Conservation (phyloP, 768 basidiomycete genomes). For the Tricholoma matsutake region DNA sequence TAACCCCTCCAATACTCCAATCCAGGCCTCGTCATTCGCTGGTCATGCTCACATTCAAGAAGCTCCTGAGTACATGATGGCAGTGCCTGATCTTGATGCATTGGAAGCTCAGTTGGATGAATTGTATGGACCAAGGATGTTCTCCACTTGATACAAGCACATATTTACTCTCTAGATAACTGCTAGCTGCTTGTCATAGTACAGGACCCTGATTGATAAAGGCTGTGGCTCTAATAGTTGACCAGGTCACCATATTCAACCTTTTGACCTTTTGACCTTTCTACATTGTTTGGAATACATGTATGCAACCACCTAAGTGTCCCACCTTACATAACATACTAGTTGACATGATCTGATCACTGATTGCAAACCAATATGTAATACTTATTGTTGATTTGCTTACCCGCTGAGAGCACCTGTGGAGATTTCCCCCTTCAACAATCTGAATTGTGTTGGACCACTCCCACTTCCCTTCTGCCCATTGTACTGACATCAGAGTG, state of each 20-base stretch:
- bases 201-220: too few species aligned
- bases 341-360: not conserved
- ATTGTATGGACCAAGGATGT: not conserved
- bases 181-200: not conserved
- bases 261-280: not conserved
- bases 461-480: not conserved
- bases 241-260: not conserved
- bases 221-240: too few species aligned
- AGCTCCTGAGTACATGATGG: too few species aligned
- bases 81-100: not conserved
- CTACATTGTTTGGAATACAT: not conserved
- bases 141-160: not conserved
- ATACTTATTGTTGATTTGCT: not conserved
- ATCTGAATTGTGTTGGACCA: not conserved
- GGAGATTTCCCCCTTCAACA: not conserved
- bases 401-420: not conserved
- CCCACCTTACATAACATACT: not conserved
- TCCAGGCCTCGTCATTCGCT: too few species aligned
- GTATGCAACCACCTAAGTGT: not conserved
- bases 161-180: not conserved
- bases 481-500: not conserved
- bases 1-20: too few species aligned
- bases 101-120: not conserved
- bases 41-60: too few species aligned
- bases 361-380: too few species aligned